These are phyloP conservation scores for Lotmaria passim DNA, from an alignment of 208 protist species.

Conservation along the genomic window DNA sequence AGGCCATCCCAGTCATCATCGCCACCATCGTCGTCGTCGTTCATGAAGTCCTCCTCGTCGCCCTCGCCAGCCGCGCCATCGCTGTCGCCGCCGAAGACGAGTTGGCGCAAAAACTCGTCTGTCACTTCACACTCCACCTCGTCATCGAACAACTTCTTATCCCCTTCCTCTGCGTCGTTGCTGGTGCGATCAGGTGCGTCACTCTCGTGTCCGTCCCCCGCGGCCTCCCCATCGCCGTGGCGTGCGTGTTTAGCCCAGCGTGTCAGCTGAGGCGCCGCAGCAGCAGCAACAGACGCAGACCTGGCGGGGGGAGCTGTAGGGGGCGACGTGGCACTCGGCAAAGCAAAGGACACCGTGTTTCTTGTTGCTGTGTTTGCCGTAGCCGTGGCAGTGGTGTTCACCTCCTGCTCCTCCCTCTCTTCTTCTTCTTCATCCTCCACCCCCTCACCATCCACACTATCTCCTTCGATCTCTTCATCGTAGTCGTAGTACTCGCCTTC, in stretches of 20 bases:
- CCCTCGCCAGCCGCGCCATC: constrained; percentile 19
- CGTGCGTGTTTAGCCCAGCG: constrained; percentile 10
- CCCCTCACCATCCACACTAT: constrained; percentile 33
- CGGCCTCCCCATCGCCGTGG: constrained; percentile 4
- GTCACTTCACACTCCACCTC: constrained; percentile 85
- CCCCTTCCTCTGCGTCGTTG: constrained; percentile 39
- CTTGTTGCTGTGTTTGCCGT: too few species aligned
- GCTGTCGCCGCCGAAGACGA: constrained; percentile 64
- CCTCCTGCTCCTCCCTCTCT: background rate
- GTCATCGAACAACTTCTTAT: constrained; percentile 82
- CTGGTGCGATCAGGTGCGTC: background rate
- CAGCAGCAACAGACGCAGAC: too few species aligned
- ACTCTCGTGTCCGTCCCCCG: background rate
- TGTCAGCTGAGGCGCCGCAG: background rate
- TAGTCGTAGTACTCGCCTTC: constrained; percentile 14
- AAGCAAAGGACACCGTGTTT: too few species aligned
- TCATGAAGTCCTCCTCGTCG: constrained; percentile 25
- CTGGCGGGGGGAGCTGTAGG: too few species aligned
- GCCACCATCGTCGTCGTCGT: constrained; percentile 19
- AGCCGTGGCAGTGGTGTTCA: background rate
- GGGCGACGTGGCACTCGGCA: too few species aligned
- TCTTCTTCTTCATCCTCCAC: constrained; percentile 9
- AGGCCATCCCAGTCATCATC: constrained; percentile 28
- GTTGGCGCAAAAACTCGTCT: constrained; percentile 81
- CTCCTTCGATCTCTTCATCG: constrained; percentile 22